Conservation (phyloP, 176 grass and related monocot genomes). For the Eragrostis curvula region DNA sequence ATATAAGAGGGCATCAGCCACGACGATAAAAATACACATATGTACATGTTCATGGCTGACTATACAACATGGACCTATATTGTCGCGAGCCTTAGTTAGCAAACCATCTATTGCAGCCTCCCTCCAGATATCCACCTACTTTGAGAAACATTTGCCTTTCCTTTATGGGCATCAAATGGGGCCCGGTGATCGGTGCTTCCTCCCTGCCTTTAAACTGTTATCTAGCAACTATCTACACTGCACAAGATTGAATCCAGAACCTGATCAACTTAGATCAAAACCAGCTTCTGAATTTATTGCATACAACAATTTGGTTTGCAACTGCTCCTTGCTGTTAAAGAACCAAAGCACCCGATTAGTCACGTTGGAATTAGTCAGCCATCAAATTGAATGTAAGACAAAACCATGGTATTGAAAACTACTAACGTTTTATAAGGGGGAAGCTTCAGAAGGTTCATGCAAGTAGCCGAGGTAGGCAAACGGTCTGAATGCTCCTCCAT, state of each 20-base stretch:
- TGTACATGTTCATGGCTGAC: conserved; percentile 41
- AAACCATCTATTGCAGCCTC: conserved; percentile 18
- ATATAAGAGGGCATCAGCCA: not conserved
- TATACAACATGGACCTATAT: not conserved
- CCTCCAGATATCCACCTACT: conserved; percentile 5
- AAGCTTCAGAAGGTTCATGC: conserved; percentile 99
- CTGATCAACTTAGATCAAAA: conserved; percentile 86
- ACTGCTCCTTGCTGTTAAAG: conserved; percentile 78
- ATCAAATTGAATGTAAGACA: not conserved
- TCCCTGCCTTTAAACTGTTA: conserved; percentile 39
- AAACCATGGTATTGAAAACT: conserved; percentile 17
- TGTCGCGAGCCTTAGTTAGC: conserved; percentile 9
- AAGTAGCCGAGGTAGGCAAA: conserved; percentile 90
- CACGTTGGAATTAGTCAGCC: conserved; percentile 14
- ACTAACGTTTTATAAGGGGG: conserved; percentile 88
- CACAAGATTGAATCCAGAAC: conserved; percentile 26
- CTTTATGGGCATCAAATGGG: conserved; percentile 8
- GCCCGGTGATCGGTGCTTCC: conserved; percentile 2
- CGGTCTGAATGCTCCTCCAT: conserved; percentile 79
- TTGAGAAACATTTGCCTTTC: not conserved
- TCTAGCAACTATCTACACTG: conserved; percentile 58
- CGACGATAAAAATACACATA: conserved; percentile 7
- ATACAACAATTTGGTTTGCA: conserved; percentile 89
- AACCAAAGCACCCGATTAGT: conserved; percentile 26
- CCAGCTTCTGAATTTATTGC: conserved; percentile 96